Evolutionary conservation across 2,329 filamentous ascomycete genomes (phyloP), one percentile per base, ranked within the genome.

Genomic region (Sarocladiaceae sp.): DNA sequence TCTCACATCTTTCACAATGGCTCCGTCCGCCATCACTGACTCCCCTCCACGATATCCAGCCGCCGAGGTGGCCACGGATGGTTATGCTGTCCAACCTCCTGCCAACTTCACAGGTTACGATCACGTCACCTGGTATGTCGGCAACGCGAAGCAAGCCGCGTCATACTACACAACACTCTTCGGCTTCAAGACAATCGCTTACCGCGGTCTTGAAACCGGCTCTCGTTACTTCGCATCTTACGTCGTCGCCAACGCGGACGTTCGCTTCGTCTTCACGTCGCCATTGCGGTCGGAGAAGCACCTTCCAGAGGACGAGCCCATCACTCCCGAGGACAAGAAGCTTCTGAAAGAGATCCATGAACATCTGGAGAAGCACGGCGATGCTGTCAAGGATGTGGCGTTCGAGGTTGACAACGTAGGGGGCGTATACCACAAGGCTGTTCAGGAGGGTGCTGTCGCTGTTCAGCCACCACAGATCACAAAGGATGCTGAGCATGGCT

Each of bases 121-220:
- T 67, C 87, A 95, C 65, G 79, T 95, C 46, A 90, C 88, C 54
- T 96, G 90, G 90, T 95, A 88, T 71, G 91, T 96, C 23, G 89
- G 90, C 60, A 97, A 97, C 61, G 90, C 91, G 55, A 96, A 96
- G 69, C 90, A 96, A 71, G 88, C 89, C 3, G 90, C 90, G 31
- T 78, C 84, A 12, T 96, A 88, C 69, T 96, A 95, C 68, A 83
- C 84, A 53, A 83, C 80, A 10, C 85, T 89, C 53, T 89, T 96
- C 71, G 90, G 88, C 45, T 95, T 96, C 70, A 72, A 78, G 57
- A 79, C 78, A 16, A 66, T 95, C 46, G 91, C 91, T 50, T 95
- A 95, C 65, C 78, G 78, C 32, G 91, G 90, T 4, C 80, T 96
- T 4, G 90, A 96, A 65, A 96, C 90, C 1, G 88, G 88, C 50